A percentile compares a stretch with the other conserved stretches of the same genome.
Evolutionary conservation across 257 asterid genomes (phyloP).

Genomic region (Solanum tacnaense): DNA sequence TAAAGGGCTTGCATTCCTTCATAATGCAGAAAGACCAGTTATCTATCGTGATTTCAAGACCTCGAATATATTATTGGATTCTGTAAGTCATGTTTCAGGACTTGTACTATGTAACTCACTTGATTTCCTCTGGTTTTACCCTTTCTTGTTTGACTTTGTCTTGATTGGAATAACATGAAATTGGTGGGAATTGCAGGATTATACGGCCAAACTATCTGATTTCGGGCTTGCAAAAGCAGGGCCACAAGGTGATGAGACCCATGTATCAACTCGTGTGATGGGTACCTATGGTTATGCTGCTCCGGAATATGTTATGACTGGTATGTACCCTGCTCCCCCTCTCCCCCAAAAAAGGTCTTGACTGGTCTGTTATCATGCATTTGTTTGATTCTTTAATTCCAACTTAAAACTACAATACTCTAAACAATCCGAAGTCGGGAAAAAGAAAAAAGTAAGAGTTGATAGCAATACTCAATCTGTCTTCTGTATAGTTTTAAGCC

Average conservation of each 20-base stretch:
- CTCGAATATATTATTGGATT: conserved; percentile 84
- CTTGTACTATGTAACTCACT: not conserved
- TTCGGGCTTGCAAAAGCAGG: conserved; percentile 99
- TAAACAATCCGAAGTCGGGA: not conserved
- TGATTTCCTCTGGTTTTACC: not conserved
- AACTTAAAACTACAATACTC: not conserved
- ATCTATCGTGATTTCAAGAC: conserved; percentile 98
- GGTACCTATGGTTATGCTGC: conserved; percentile 99
- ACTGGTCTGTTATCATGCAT: not conserved
- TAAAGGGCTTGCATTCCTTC: conserved; percentile 98
- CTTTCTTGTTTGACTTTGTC: not conserved
- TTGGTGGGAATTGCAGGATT: conserved; percentile 52
- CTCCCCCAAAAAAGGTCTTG: not conserved
- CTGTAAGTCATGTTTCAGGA: conserved; percentile 42
- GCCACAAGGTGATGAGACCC: conserved; percentile 99
- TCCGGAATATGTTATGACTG: conserved; percentile 99
- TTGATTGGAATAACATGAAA: not conserved
- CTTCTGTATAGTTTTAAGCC: not conserved
- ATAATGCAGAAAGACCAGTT: conserved; percentile 95
- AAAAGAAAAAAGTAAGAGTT: not conserved
- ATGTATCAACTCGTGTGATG: conserved; percentile 98
- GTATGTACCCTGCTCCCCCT: conserved; percentile 19
- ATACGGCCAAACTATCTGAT: conserved; percentile 93
- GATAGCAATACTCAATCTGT: not conserved
- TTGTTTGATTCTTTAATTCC: not conserved